Base-by-base conservation (phyloP, 441 rosid species). In the Omphalea diandra region DNA sequence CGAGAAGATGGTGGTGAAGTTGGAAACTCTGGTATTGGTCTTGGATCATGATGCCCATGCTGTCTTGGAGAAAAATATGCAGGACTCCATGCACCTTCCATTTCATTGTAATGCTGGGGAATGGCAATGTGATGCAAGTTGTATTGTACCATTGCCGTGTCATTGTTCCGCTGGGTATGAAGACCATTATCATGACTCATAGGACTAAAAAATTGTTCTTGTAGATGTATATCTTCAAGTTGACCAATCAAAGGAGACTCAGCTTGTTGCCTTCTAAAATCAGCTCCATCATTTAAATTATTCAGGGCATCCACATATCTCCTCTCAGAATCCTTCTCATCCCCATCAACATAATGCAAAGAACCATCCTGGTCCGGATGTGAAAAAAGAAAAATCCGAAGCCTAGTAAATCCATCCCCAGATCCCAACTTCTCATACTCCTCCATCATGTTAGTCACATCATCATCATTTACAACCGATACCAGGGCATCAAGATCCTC, bases 401-500 rank as follows among this genome's bases (percentile, higher is more conserved):
- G 90, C 81, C 95, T 86, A 20, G 90, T 90, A 69, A 93, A 88
- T 57, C 99, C 98, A 80, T 90, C 99, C 55, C 90, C 91, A 0
- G 90, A 86, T 11, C 89, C 96, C 81, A 95, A 80, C 87, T 95
- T 95, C 75, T 95, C 99, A 73, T 95, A 95, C 76, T 93, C 99
- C 70, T 95, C 99, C 99, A 95, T 92, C 98, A 95, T 90, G 68
- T 92, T 92, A 7, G 77, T 92, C 68, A 92, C 94, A 77, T 95
- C 98, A 31, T 95, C 99, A 65, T 95, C 95, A 71, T 95, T 95
- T 70, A 92, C 96, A 33, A 95, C 97, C 0, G 99, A 92, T 2
- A 95, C 99, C 70, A 95, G 72, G 40, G 98, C 99, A 83, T 95
- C 99, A 22, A 95, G 97, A 89, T 95, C 99, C 84, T 95, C 99